Base-by-base conservation (phyloP, 1,139 yeast genomes). In the Yamadazyma jaroonii region DNA sequence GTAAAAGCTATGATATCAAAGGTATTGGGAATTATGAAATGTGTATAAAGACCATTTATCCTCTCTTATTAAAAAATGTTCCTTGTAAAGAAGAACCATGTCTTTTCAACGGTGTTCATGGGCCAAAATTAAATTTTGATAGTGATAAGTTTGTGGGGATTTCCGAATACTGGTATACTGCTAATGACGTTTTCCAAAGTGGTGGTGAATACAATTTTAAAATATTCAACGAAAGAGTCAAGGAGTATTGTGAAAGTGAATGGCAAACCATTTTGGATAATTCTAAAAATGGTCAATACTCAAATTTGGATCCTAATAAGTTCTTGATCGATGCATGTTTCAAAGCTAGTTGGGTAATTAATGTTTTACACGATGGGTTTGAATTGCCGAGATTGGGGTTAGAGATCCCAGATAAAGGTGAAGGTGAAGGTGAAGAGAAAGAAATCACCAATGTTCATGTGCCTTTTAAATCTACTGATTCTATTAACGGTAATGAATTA, bases 91-190 rank as follows among this genome's bases (percentile, higher is more conserved):
- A 81, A 38, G 75, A 74, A 15, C 92, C 92, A 2, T 85, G 95
- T 57, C 61, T 84, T 12, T 85, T 85, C 54, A 84, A 84, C 56
- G 95, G 94, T 25, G 82, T 84, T 10, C 92, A 84, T 59, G 88
- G 84, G 0, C 95, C 95, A 9, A 67, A 66, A 32, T 73, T 85
- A 41, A 81, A 84, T 54, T 85, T 83, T 49, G 70, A 73, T n/a
- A 68, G 67, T 37, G 92, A 84, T 50, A 80, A 75, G 48, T 84
- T 85, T 58, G 78, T 85, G 27, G 95, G 95, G 0, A 77, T 84
- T 14, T 82, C 90, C 1, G 95, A 85, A 52, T 85, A 83, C 59
- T 84, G 92, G 92, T 85, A 85, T 52, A 84, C 92, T 2, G 89
- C 92, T 4, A 83, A 84, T 53, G 94, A 85, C 51, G 78, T 85